Percentiles rank a stretch among this genome's conserved stretches.
phyloP scores from a whole-genome alignment of 2,329 filamentous ascomycete genomes.

The Fusarium foetens region DNA sequence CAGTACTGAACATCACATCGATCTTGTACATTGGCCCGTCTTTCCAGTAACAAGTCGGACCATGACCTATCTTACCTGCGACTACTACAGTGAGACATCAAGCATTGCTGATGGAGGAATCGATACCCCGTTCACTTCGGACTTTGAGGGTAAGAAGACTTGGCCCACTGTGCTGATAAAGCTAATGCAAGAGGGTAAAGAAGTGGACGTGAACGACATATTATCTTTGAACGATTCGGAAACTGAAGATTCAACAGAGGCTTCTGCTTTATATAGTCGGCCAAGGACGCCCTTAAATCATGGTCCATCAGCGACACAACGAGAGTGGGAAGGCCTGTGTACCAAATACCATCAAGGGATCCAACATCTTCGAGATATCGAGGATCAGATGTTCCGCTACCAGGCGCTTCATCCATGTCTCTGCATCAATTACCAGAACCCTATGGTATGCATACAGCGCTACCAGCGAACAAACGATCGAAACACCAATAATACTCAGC shows the following conservation, averaged over 20 bases:
- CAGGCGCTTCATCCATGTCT: neutral
- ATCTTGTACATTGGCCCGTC: rapidly evolving
- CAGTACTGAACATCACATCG: neutral
- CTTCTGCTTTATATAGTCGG: neutral
- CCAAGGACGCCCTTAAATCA: neutral
- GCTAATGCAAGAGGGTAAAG: neutral
- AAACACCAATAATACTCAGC: neutral
- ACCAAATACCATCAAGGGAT: neutral
- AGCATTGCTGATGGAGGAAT: neutral
- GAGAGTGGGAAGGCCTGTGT: neutral
- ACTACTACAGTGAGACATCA: neutral
- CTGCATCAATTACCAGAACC: neutral
- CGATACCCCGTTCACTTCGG: neutral
- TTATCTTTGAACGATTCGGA: neutral
- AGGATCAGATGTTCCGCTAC: neutral
- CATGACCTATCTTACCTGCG: neutral
- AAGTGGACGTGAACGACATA: neutral
- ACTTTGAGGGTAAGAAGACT: neutral
- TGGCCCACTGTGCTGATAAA: rapidly evolving
- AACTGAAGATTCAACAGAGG: neutral
- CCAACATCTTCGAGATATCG: neutral
- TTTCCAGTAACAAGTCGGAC: rapidly evolving
- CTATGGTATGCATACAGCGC: rapidly evolving
- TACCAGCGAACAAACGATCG: rapidly evolving
- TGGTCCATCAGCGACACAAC: too few relatives aligned